Conservation (phyloP, 1,284 basidiomycete genomes). For the Ceratobasidium sp. region DNA sequence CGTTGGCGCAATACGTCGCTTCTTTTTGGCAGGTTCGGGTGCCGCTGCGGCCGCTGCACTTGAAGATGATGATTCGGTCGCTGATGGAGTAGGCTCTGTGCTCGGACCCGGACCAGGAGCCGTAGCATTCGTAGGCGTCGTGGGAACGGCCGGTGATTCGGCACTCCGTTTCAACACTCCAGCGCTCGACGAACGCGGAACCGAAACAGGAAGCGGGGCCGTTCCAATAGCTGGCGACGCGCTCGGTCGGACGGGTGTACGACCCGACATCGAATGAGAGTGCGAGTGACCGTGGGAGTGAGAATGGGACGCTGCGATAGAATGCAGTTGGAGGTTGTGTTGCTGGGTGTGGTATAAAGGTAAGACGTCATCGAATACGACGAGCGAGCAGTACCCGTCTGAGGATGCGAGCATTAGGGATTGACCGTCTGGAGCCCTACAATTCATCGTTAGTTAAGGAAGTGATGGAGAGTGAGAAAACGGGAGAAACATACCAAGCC, state of each 20-base stretch:
- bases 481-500: constrained; percentile 76
- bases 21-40: constrained; percentile 33
- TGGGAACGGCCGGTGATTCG: constrained; percentile 2
- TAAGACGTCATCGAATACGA: constrained; percentile 91
- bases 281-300: constrained; percentile 56
- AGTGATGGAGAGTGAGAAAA: constrained; percentile 26
- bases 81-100: background rate
- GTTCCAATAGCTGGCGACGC: constrained; percentile 28
- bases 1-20: constrained; percentile 35
- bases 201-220: constrained; percentile 12
- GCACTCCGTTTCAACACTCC: constrained; percentile 25
- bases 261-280: constrained; percentile 54
- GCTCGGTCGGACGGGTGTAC: constrained; percentile 41
- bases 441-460: background rate
- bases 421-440: constrained; percentile 95
- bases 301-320: constrained; percentile 84
- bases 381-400: constrained; percentile 96
- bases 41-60: background rate
- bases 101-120: background rate
- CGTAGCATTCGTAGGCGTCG: background rate
- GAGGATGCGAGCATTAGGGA: constrained; percentile 90
- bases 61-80: background rate
- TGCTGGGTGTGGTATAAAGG: constrained; percentile 88
- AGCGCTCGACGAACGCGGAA: constrained; percentile 27
- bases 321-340: constrained; percentile 84